phyloP scores from a whole-genome alignment of 2,329 filamentous ascomycete species.

The Nannizzia gypsea region DNA sequence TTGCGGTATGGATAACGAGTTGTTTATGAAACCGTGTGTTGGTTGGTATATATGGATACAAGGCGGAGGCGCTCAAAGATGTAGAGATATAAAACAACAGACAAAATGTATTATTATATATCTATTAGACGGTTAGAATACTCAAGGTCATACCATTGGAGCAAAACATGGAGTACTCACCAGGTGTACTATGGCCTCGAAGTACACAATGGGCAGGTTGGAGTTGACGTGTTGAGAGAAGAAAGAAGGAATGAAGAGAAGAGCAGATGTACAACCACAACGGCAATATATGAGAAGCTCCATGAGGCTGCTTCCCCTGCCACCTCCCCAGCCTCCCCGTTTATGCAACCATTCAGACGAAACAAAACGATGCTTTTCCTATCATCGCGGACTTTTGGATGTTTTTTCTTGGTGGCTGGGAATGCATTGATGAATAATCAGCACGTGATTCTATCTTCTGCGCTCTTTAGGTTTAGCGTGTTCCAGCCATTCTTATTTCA shows the following conservation, averaged over 20 bases:
- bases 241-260: neutral
- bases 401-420: neutral
- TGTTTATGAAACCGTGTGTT: neutral
- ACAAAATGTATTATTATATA: neutral
- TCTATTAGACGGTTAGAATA: neutral
- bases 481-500: neutral
- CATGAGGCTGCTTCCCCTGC: neutral
- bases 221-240: neutral
- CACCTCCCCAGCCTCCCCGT: neutral
- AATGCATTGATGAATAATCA: neutral
- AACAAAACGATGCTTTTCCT: neutral
- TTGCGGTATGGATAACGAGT: neutral
- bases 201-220: neutral
- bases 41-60: neutral
- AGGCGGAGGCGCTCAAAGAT: neutral
- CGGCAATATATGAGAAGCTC: neutral
- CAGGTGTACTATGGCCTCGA: neutral
- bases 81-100: neutral
- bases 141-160: neutral
- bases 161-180: neutral
- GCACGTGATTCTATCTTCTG: neutral
- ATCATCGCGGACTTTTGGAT: neutral
- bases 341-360: neutral
- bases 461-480: neutral
- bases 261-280: neutral